A percentile compares a stretch with the other conserved stretches of the same genome.
Conservation (phyloP, 208 protist genomes). For the Tritrichomonas musculus region DNA sequence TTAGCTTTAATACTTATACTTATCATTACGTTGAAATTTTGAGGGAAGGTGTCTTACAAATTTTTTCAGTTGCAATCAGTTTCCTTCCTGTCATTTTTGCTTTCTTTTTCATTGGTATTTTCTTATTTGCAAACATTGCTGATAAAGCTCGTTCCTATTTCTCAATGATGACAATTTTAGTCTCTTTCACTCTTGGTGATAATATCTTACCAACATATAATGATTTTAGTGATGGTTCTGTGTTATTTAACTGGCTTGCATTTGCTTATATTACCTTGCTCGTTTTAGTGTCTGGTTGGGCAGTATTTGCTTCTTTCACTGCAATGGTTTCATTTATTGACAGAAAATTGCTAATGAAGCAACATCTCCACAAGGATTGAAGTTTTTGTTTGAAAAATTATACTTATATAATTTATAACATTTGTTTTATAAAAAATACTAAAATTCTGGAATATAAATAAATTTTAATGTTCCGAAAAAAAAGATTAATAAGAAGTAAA, state of each 20-base stretch:
- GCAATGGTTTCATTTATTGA: neutral
- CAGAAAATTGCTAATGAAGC: neutral
- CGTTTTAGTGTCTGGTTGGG: neutral
- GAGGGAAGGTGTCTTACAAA: neutral
- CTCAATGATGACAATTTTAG: neutral
- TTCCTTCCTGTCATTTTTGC: neutral
- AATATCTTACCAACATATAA: slow-evolving; percentile 2
- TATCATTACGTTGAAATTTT: neutral
- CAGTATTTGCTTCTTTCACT: neutral
- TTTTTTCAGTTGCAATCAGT: neutral
- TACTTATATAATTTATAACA: neutral
- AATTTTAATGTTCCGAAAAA: no score
- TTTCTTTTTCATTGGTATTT: neutral
- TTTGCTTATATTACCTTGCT: neutral
- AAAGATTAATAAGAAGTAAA: no score
- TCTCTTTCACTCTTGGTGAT: neutral
- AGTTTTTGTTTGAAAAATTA: neutral
- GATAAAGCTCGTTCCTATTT: neutral
- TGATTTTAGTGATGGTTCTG: neutral
- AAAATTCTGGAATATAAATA: no score
- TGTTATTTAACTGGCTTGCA: neutral
- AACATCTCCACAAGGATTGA: neutral
- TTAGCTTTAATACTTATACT: neutral
- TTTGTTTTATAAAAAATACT: neutral
- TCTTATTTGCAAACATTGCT: neutral